Base-by-base conservation (phyloP, 768 basidiomycete species). In the Russula brevipes region DNA sequence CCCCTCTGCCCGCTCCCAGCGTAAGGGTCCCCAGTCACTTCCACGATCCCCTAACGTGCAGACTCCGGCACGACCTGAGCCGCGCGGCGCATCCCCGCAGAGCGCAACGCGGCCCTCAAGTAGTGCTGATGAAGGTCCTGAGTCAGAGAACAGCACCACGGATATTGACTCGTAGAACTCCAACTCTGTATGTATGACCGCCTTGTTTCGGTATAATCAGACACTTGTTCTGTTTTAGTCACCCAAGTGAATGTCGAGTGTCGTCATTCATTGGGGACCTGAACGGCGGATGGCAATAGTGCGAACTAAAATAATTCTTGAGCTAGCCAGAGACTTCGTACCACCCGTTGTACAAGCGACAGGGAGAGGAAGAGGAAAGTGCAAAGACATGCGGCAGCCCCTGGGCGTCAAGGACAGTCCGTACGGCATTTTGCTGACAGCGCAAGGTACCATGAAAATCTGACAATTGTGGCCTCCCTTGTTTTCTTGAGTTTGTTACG, bases 1-100 rank as follows among this genome's bases (percentile, higher is more conserved):
- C 69, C 75, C 79, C 5, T 78, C 81, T 16, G 66, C 67, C 6
- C 73, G 72, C n/a, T 60, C 72, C 5, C 60, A 51, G 17, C 58
- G 58, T 24, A 55, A 55, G 35, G 36, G 54, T 30, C 4, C 35
- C 35, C 39, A 41, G 14, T n/a, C 56, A 9, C 54, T 38, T 5
- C 56, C 16, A 2, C 63, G 55, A n/a, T 19, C 54, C 5, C 49
- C 47, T 33, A 33, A 41, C 35, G 11, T 54, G 24, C 63, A 60
- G 42, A 60, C 63, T 14, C 63, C 54, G 1, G 41, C 42, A 19
- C 38, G 9, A n/a, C 35, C 63, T 51, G 41, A 19, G 8, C 38
- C 24, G 3, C 57, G 33, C 1, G 24, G 24, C 42, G 12, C 63
- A 44, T 59, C 58, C 17, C 63, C 41, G 12, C 52, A 38, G 8